These are phyloP conservation scores for Zizania palustris DNA, from an alignment of 202 grass and related monocot genomes.

Conservation along the genomic window DNA sequence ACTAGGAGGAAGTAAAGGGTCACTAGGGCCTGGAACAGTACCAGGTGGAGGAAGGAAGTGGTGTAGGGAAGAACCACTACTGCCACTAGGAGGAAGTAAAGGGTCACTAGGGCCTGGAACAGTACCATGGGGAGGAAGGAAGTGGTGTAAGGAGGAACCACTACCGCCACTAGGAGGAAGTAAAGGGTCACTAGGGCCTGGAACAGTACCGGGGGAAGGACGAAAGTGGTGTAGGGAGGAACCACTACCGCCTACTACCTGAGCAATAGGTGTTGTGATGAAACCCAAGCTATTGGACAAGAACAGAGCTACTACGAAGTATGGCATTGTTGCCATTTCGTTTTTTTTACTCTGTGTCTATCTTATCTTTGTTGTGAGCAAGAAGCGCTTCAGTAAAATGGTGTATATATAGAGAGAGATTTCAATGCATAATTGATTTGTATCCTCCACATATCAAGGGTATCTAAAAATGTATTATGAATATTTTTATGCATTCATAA, in stretches of 20 bases:
- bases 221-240: too few relatives aligned
- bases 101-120: too few relatives aligned
- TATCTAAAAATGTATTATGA: not conserved
- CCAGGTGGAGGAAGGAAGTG: too few relatives aligned
- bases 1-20: too few relatives aligned
- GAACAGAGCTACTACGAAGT: not conserved
- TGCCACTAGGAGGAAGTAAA: too few relatives aligned
- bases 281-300: not conserved
- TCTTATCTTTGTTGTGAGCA: not conserved
- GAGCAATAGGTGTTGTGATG: not conserved
- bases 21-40: not conserved
- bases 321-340: not conserved
- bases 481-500: not conserved
- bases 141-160: too few relatives aligned
- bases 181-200: too few relatives aligned
- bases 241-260: not conserved
- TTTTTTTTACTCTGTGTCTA: not conserved
- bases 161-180: too few relatives aligned
- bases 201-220: too few relatives aligned
- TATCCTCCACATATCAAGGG: not conserved
- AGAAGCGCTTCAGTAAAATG: not conserved
- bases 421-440: too few relatives aligned
- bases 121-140: too few relatives aligned
- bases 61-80: too few relatives aligned
- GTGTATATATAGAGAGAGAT: not conserved